Conservation (phyloP, 2,329 filamentous ascomycete genomes). For the Colletotrichum liriopes region DNA sequence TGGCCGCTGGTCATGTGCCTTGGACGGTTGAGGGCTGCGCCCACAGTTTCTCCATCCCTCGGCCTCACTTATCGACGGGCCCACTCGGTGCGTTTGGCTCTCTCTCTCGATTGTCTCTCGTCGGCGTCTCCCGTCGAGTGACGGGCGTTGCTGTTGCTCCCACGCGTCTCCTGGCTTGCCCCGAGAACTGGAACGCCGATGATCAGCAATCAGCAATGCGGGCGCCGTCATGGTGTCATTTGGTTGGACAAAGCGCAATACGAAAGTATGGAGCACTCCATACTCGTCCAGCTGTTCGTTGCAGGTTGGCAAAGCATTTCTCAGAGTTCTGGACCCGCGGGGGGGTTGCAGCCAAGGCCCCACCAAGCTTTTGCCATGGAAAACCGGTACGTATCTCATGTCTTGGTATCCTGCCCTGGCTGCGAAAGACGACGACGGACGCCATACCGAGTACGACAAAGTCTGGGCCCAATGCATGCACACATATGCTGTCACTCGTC, state of each 20-base stretch:
- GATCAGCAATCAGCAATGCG: conserved; percentile 16
- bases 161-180: neutral
- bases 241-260: conserved; percentile 1
- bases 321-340: conserved; percentile 23
- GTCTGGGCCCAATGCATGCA: conserved; percentile 24
- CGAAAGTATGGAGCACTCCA: neutral
- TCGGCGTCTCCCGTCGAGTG: neutral
- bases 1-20: conserved; percentile 30
- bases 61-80: neutral
- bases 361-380: conserved; percentile 42
- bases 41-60: conserved; percentile 16
- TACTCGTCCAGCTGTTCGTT: neutral
- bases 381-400: conserved; percentile 15
- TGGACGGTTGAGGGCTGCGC: conserved; percentile 12
- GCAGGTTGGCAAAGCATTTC: conserved; percentile 2
- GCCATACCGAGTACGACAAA: conserved; percentile 19
- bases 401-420: neutral
- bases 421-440: neutral
- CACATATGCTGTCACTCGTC: conserved; percentile 21
- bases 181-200: neutral
- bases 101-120: neutral
- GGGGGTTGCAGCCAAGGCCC: conserved; percentile 16
- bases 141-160: neutral
- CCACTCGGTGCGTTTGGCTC: neutral
- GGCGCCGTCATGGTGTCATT: neutral